Percentiles rank a stretch among this genome's conserved stretches.
These are phyloP conservation scores for Candida ipomoeae DNA, from an alignment of 805 yeast genomes.

Conservation along the genomic window DNA sequence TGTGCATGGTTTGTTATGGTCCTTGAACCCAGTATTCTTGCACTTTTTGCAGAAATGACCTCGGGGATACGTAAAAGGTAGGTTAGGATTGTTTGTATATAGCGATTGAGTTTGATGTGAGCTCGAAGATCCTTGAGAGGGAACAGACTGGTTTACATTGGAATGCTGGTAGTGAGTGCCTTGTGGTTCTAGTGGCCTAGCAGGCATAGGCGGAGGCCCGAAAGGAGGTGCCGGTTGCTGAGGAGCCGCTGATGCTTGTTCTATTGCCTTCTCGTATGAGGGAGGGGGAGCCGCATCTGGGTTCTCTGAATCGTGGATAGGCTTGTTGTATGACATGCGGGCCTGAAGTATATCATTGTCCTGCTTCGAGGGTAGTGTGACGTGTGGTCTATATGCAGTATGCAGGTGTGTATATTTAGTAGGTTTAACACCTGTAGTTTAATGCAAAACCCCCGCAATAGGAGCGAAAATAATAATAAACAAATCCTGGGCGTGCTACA, in stretches of 20 bases:
- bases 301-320: background rate
- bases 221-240: conserved; percentile 9
- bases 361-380: background rate
- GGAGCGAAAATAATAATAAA: too few relatives aligned
- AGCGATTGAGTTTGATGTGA: conserved; percentile 7
- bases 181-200: conserved; percentile 4
- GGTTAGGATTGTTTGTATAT: conserved; percentile 17
- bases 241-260: conserved; percentile 1
- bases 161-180: background rate
- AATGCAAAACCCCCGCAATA: too few relatives aligned
- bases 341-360: background rate
- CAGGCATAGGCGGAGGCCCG: conserved; percentile 9
- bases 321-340: background rate
- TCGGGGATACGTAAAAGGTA: conserved; percentile 30
- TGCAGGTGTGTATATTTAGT: background rate
- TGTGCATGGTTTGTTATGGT: conserved; percentile 22
- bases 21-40: conserved; percentile 32
- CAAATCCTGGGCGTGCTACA: too few relatives aligned
- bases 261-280: conserved; percentile 44
- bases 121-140: background rate
- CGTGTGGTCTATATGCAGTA: background rate
- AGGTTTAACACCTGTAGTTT: too few relatives aligned
- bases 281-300: conserved; percentile 29
- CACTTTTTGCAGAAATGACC: conserved; percentile 32
- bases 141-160: background rate